Percentiles rank a stretch among this genome's conserved stretches.
These are phyloP conservation scores for Arctium minus DNA, from an alignment of 129 eudicot genomes.

Conservation along the genomic window DNA sequence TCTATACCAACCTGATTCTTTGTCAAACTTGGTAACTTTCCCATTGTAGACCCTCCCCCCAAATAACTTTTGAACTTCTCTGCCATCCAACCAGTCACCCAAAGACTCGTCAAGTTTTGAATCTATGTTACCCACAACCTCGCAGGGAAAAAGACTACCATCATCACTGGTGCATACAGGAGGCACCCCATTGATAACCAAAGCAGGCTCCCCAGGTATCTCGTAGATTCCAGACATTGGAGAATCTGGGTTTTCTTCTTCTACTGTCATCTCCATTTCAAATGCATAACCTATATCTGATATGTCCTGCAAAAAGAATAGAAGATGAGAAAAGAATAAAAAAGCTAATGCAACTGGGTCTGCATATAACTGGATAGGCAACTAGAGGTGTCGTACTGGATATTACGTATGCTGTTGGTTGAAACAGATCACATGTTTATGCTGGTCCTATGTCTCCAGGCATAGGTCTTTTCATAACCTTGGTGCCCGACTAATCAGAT, in stretches of 20 bases:
- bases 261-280: slow-evolving; percentile 30
- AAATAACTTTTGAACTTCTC: slow-evolving; percentile 66
- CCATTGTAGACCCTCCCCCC: slow-evolving; percentile 43
- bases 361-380: too few relatives aligned
- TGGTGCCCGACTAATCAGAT: background rate
- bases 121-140: slow-evolving; percentile 23
- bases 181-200: slow-evolving; percentile 68
- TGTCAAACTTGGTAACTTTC: slow-evolving; percentile 54
- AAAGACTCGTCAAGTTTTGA: slow-evolving; percentile 24
- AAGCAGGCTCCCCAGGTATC: slow-evolving; percentile 68
- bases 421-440: background rate
- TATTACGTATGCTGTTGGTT: background rate
- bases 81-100: slow-evolving; percentile 76
- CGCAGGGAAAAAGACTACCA: slow-evolving; percentile 15
- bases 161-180: slow-evolving; percentile 29
- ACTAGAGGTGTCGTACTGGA: too few relatives aligned
- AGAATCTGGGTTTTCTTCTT: slow-evolving; percentile 34
- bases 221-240: slow-evolving; percentile 42
- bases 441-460: background rate
- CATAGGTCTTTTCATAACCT: background rate
- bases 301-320: slow-evolving; percentile 6
- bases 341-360: background rate
- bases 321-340: background rate
- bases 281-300: background rate
- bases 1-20: slow-evolving; percentile 75